These are phyloP conservation scores for Mortierella claussenii DNA, from an alignment of 192 early-diverging fungal species.

Conservation along the genomic window DNA sequence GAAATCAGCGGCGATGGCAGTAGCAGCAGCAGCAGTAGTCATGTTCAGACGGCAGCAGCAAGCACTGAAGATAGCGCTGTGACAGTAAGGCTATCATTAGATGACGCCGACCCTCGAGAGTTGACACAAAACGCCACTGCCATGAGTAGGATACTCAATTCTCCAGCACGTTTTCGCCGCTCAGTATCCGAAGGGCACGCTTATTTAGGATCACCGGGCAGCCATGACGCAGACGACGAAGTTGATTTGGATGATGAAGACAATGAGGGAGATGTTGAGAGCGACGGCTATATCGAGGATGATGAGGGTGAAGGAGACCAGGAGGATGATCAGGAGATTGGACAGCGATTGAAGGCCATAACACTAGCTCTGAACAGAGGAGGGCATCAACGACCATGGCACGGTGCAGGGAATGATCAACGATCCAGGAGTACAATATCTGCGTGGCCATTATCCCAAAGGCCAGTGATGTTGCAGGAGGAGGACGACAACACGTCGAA, in stretches of 20 bases:
- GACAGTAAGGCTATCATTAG: slow-evolving; percentile 22
- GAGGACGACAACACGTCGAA: no score
- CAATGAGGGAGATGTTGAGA: background rate
- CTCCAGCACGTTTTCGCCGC: background rate
- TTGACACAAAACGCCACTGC: background rate
- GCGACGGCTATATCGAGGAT: background rate
- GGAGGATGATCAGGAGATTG: background rate
- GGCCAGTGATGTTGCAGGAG: no score
- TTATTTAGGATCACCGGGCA: slow-evolving; percentile 7
- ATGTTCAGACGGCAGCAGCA: slow-evolving; percentile 10
- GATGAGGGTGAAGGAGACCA: slow-evolving; percentile 1
- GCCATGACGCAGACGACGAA: slow-evolving; percentile 27
- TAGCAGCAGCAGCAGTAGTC: no score
- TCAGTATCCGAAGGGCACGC: background rate
- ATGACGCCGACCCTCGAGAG: background rate
- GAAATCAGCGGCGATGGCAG: background rate
- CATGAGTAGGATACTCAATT: no score
- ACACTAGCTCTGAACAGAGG: no score
- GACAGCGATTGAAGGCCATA: no score
- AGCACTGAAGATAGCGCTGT: background rate
- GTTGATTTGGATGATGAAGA: slow-evolving; percentile 4
- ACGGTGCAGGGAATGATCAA: no score
- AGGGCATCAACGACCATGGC: no score
- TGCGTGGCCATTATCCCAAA: no score
- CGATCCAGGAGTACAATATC: no score